Percentiles rank a stretch among this genome's conserved stretches.
Conservation (phyloP, 345 rosid genomes). For the Aegle marmelos region DNA sequence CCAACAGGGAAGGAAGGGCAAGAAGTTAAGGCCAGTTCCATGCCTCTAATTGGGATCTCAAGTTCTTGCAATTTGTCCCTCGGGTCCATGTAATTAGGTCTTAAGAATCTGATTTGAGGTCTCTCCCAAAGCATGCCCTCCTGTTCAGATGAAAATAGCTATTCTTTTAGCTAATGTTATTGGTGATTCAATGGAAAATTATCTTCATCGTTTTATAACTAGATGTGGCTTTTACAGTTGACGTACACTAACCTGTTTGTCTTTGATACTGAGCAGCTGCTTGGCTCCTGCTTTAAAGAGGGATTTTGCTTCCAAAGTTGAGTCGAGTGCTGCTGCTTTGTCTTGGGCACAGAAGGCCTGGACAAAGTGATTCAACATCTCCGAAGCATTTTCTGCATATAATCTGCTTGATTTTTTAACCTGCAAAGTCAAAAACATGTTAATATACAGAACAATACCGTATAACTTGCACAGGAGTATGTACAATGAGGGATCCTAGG, state of each 20-base stretch:
- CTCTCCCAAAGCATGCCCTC: slow-evolving; percentile 53
- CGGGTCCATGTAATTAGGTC: slow-evolving; percentile 20
- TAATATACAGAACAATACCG: background rate
- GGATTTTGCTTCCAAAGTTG: slow-evolving; percentile 34
- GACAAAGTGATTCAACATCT: slow-evolving; percentile 51
- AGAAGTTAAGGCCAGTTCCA: slow-evolving; percentile 50
- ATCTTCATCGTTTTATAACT: background rate
- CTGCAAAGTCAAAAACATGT: slow-evolving; percentile 27
- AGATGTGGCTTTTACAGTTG: background rate
- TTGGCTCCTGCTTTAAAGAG: slow-evolving; percentile 39
- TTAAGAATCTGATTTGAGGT: slow-evolving; percentile 42
- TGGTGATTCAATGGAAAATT: background rate
- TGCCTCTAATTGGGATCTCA: slow-evolving; percentile 50
- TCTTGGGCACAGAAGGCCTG: slow-evolving; percentile 51
- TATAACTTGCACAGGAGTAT: too few relatives aligned
- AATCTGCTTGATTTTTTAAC: slow-evolving; percentile 31
- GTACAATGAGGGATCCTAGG: too few relatives aligned
- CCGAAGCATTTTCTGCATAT: slow-evolving; percentile 59
- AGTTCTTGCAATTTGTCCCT: slow-evolving; percentile 37
- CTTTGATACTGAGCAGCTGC: slow-evolving; percentile 39
- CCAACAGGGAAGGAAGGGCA: slow-evolving; percentile 49
- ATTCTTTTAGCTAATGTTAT: background rate
- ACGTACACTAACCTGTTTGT: slow-evolving; percentile 36
- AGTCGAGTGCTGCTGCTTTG: slow-evolving; percentile 38
- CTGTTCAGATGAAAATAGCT: slow-evolving; percentile 29